phyloP scores from a whole-genome alignment of 495 filamentous ascomycete species.

The Hypomontagnella monticulosa region DNA sequence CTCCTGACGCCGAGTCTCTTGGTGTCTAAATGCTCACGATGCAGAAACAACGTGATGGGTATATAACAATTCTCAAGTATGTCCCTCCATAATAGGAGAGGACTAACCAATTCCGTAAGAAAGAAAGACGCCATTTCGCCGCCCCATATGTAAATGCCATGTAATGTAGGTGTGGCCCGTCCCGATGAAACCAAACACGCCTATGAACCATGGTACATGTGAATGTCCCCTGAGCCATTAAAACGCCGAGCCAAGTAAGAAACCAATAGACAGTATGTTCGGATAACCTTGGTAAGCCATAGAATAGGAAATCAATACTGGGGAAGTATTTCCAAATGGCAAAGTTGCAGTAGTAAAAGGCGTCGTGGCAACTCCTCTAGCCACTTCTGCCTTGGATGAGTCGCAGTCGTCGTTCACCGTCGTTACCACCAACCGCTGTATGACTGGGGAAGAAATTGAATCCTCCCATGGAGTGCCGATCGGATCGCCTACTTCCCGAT shows the following conservation, averaged over 20 bases:
- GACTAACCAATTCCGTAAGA: slow-evolving; percentile 23
- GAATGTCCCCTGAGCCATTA: slow-evolving; percentile 31
- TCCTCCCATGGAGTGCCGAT: slow-evolving; percentile 37
- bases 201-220: slow-evolving; percentile 30
- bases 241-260: slow-evolving; percentile 40
- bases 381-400: slow-evolving; percentile 39
- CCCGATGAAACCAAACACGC: slow-evolving; percentile 30
- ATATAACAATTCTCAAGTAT: slow-evolving; percentile 40
- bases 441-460: slow-evolving; percentile 47
- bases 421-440: slow-evolving; percentile 25
- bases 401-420: slow-evolving; percentile 43
- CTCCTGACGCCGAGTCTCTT: slow-evolving; percentile 26
- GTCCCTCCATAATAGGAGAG: slow-evolving; percentile 24
- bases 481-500: slow-evolving; percentile 25
- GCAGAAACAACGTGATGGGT: slow-evolving; percentile 28
- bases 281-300: slow-evolving; percentile 30
- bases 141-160: slow-evolving; percentile 3
- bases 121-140: slow-evolving; percentile 30
- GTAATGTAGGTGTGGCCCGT: slow-evolving; percentile 26
- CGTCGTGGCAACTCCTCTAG: slow-evolving; percentile 29
- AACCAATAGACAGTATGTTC: slow-evolving; percentile 43
- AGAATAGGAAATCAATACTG: slow-evolving; percentile 5
- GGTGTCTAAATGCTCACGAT: slow-evolving; percentile 27
- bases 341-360: slow-evolving; percentile 29
- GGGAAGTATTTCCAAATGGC: slow-evolving; percentile 26